phyloP scores from a whole-genome alignment of 441 rosid species.

The Populus hybrid region DNA sequence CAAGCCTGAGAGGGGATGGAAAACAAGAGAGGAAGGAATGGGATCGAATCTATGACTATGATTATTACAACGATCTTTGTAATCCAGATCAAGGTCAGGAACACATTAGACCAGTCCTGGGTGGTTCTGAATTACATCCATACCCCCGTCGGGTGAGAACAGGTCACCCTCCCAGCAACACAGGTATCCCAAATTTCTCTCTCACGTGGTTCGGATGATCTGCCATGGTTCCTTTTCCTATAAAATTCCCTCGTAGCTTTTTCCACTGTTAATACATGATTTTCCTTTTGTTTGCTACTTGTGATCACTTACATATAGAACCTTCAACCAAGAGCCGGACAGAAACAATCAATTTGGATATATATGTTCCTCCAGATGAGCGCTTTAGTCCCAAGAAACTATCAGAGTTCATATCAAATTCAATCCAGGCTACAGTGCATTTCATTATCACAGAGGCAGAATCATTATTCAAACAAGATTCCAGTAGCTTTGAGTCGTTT shows the following conservation, averaged over 20 bases:
- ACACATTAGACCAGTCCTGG: conserved; percentile 44
- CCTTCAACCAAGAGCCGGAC: conserved; percentile 29
- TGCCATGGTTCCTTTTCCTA: neutral
- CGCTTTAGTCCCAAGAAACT: conserved; percentile 47
- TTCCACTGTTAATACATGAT: neutral
- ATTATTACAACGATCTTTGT: conserved; percentile 55
- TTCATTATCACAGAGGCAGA: conserved; percentile 41
- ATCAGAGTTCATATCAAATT: conserved; percentile 39
- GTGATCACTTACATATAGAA: conserved; percentile 21
- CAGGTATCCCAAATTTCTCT: conserved; percentile 29
- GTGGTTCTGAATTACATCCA: conserved; percentile 43
- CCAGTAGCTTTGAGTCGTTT: conserved; percentile 43
- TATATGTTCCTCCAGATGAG: conserved; percentile 65
- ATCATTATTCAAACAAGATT: conserved; percentile 28
- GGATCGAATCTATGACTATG: conserved; percentile 64
- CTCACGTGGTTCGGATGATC: neutral
- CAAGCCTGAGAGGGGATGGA: conserved; percentile 52
- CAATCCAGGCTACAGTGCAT: conserved; percentile 39
- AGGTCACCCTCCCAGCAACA: conserved; percentile 33
- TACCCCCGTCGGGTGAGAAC: conserved; percentile 68
- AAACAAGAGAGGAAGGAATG: conserved; percentile 54
- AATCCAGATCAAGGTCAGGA: conserved; percentile 39
- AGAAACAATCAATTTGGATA: conserved; percentile 34
- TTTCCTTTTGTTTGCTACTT: neutral
- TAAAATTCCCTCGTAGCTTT: neutral